Evolutionary conservation across 805 yeast genomes (phyloP), one percentile per base, ranked within the genome.

Genomic region (Starmera pachycereana): DNA sequence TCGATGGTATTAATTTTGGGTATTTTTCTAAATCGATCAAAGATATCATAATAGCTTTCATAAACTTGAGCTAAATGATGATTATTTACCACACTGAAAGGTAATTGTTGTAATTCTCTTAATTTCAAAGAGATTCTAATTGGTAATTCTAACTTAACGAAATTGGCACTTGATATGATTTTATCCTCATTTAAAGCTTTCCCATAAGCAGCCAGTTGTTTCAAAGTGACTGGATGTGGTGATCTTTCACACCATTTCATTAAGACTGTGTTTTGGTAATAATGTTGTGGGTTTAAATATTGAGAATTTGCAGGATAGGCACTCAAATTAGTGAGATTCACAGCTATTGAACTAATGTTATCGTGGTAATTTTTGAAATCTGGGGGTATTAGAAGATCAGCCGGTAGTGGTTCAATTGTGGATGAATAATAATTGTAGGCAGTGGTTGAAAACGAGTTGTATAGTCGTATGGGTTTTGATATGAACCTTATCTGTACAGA

Each of bases 211-310:
- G 96, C 96, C 48, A 90, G 61, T 52, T 90, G 97, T 39, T 86
- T 68, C n/a, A 92, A 59, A 1, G 96, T 81, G 18, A 90, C 94
- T 0, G 97, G 96, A 56, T 86, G 87, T 0, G 96, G 89, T n/a
- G 63, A 56, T 46, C 77, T 73, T 37, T 72, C 66, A 33, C 77
- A 66, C 74, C 83, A 85, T 31, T 69, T 68, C 52, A 75, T 60
- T 43, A 87, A 63, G 6, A 80, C 74, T 16, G 78, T 76, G 53
- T 83, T 83, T 50, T 88, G 97, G 56, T 86, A 90, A 59, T 84
- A 90, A 56, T 88, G 97, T 54, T 85, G 89, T 19, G 71, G 70
- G 41, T 70, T 74, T 35, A 76, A 62, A 48, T 73, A 67, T 28
- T 62, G 55, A 1, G 78, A 72, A 33, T 62, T 58, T 4, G 33